Base-by-base conservation (phyloP, 495 filamentous ascomycete genomes). In the Penicillium antarcticum region DNA sequence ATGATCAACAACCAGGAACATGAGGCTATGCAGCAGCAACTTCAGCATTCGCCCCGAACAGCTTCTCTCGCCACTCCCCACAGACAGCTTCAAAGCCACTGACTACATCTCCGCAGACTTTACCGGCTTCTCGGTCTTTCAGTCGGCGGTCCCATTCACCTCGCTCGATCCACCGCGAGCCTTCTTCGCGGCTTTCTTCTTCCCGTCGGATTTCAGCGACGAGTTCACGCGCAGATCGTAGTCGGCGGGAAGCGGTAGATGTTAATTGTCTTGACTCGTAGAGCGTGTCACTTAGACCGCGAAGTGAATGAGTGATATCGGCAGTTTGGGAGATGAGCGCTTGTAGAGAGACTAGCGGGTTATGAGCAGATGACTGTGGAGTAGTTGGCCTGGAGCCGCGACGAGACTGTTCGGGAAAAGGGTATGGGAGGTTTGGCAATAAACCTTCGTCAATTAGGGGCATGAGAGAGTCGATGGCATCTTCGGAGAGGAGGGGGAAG, bases 191-290 rank as follows among this genome's bases (percentile, higher is more conserved):
- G 21, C 82, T 75, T 62, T 96, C 91, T 46, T 87, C 81, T 58
- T 97, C 94, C 19, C 81, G 81, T 33, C 85, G 79, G 71, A 96
- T 81, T 58, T 97, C 92, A 1, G 84, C 82, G 2, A 96, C 87
- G 31, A 91, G 79, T 60, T 92, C 90, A 44, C 84, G 85, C 1
- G 88, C 89, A 29, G 80, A 85, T 45, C 85, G 79, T 26, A 97
- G 72, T 26, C 87, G 74, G 26, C 94, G 78, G 4, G 86, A 83
- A 10, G 94, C 94, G 0, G 84, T 84, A 1, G 83, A 84, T 1
- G 87, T 91, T 0, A 88, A 84, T 63, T 98, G 94, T 3, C 89
- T 82, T n/a, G 83, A 87, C 84, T 97, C 95, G 68, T 97, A 92
- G 17, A 97, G 77, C 0, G 88, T 91, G 65, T 98, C 94, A n/a